Evolutionary conservation across 345 rosid species (phyloP).

Genomic region (Lumnitzera littorea): DNA sequence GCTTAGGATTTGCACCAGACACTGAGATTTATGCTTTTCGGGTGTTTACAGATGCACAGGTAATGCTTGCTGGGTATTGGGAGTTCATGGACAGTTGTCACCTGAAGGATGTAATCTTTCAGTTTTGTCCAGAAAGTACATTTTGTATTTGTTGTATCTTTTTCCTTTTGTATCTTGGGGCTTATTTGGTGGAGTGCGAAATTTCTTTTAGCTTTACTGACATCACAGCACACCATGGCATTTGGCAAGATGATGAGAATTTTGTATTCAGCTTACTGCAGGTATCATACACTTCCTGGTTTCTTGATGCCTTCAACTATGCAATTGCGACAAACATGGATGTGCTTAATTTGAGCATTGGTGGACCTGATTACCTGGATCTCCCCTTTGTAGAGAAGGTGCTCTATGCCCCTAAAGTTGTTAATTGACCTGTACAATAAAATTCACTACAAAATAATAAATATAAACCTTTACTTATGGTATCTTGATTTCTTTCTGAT

Average conservation of each 20-base stretch:
- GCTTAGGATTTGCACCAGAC: constrained; percentile 97
- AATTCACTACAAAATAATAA: neutral
- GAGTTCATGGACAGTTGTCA: constrained; percentile 1
- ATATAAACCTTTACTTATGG: too few relatives aligned
- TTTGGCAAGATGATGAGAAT: constrained; percentile 61
- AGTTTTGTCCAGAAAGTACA: too few relatives aligned
- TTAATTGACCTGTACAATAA: neutral
- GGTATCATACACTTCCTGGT: constrained; percentile 99
- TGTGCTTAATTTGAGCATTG: constrained; percentile 95
- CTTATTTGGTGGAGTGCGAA: too few relatives aligned
- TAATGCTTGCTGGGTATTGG: constrained; percentile 41
- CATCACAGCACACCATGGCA: constrained; percentile 4
- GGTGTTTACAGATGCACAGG: constrained; percentile 97
- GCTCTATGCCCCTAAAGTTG: neutral
- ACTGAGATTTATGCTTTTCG: constrained; percentile 92
- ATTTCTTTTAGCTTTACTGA: too few relatives aligned
- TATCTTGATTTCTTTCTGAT: too few relatives aligned
- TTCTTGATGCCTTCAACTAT: constrained; percentile 96
- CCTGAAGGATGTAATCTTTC: too few relatives aligned
- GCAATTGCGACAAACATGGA: constrained; percentile 92
- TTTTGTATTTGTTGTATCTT: too few relatives aligned
- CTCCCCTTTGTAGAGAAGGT: constrained; percentile 98
- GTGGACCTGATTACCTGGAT: constrained; percentile 98
- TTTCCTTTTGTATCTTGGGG: too few relatives aligned
- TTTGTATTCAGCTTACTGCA: constrained; percentile 88